These are phyloP conservation scores for Wickerhamomyces pijperi DNA, from an alignment of 805 yeast genomes.

Conservation along the genomic window DNA sequence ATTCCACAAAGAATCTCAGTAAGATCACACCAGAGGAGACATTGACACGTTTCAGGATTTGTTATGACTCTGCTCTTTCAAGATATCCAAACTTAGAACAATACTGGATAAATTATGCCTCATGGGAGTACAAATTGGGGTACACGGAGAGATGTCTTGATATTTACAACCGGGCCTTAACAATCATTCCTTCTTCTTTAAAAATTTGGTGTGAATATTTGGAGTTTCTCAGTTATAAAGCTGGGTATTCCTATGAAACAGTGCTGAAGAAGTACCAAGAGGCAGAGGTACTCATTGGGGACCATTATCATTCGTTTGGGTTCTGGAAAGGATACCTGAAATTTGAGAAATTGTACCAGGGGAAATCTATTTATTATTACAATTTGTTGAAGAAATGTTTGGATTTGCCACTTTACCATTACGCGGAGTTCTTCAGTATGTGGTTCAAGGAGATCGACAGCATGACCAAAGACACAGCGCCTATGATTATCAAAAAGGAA, in stretches of 20 bases:
- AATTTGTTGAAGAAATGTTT: conserved; percentile 34
- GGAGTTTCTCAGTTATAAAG: conserved; percentile 22
- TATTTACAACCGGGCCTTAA: conserved; percentile 29
- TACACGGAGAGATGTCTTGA: conserved; percentile 24
- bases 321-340: conserved; percentile 40
- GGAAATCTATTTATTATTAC: conserved; percentile 13
- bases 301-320: conserved; percentile 37
- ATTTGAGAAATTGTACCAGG: conserved; percentile 28
- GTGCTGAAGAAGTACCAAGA: conserved; percentile 29
- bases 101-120: conserved; percentile 49
- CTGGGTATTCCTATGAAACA: conserved; percentile 18
- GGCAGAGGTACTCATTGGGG: conserved; percentile 39
- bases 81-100: conserved; percentile 40
- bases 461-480: conserved; percentile 5
- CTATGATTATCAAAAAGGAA: conserved; percentile 5
- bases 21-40: conserved; percentile 23
- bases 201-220: conserved; percentile 42
- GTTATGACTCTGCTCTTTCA: conserved; percentile 32
- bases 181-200: conserved; percentile 30
- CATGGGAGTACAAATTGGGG: conserved; percentile 34
- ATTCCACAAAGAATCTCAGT: too few species aligned
- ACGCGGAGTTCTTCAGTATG: conserved; percentile 32
- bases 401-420: conserved; percentile 49
- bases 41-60: conserved; percentile 23
- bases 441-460: conserved; percentile 23